These are phyloP conservation scores for Phialophora tarda DNA, from an alignment of 2,329 filamentous ascomycete genomes.

Conservation along the genomic window DNA sequence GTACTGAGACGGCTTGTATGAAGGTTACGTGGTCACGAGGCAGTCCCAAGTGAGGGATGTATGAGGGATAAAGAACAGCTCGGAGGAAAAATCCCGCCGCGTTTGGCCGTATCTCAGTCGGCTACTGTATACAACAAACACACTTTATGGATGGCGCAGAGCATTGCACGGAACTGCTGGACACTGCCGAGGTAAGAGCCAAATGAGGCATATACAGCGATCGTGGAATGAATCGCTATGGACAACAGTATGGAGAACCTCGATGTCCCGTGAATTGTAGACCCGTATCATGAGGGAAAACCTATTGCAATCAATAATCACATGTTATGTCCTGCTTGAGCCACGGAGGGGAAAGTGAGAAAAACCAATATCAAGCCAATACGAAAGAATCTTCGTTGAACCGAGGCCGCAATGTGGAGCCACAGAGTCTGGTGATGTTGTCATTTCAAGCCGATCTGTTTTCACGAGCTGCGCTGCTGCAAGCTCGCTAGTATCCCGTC, in stretches of 20 bases:
- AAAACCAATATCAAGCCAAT: neutral
- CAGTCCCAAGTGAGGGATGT: conserved; percentile 6
- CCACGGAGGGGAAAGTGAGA: neutral
- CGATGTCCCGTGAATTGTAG: no score
- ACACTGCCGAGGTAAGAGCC: neutral
- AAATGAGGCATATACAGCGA: neutral
- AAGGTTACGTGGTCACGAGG: conserved; percentile 9
- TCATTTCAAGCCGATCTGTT: neutral
- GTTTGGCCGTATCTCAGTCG: conserved; percentile 2
- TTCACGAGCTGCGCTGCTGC: neutral
- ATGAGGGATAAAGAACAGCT: conserved; percentile 12
- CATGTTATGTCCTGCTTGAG: neutral
- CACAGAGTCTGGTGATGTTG: neutral
- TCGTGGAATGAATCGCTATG: neutral
- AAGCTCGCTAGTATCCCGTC: neutral
- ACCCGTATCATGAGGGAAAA: neutral
- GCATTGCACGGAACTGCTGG: neutral
- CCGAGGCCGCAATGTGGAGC: neutral
- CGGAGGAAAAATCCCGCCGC: conserved; percentile 6
- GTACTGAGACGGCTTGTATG: no score
- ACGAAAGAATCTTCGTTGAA: neutral
- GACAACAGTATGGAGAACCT: no score
- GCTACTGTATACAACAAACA: neutral
- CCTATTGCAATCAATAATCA: neutral
- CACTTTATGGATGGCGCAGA: neutral